Conservation (phyloP, 78 protist species). For the Dictyostelium intermedium region DNA sequence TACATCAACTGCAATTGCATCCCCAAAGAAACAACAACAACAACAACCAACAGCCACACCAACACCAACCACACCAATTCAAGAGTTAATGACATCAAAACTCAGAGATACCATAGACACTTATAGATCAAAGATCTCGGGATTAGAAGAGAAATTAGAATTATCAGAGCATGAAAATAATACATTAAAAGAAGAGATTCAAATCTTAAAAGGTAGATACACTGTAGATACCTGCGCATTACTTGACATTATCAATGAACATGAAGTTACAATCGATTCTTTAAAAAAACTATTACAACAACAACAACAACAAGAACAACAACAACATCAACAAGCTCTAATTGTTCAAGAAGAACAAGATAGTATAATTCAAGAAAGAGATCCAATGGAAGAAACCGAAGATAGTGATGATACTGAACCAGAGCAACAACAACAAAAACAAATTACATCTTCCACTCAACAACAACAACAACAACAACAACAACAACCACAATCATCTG, state of each 20-base stretch:
- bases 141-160: conserved; percentile 45
- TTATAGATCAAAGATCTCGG: conserved; percentile 33
- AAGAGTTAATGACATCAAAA: conserved; percentile 4
- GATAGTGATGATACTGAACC: not conserved
- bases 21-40: not conserved
- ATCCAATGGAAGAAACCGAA: not conserved
- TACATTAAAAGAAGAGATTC: conserved; percentile 39
- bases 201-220: not conserved
- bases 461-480: not conserved
- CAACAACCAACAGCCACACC: not conserved
- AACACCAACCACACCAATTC: not conserved
- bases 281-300: not conserved
- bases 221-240: not conserved
- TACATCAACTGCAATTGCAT: not conserved
- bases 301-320: too few species aligned
- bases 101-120: conserved; percentile 41
- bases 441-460: too few species aligned
- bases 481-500: not conserved
- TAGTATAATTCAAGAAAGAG: conserved; percentile 8
- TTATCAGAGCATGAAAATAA: not conserved
- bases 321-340: not conserved
- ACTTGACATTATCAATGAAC: conserved; percentile 30
- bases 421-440: not conserved
- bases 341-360: not conserved
- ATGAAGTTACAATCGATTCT: not conserved